Evolutionary conservation across 352 stramenopile genomes (phyloP), one percentile per base, ranked within the genome.

Genomic region (Phytophthora agathidicida): DNA sequence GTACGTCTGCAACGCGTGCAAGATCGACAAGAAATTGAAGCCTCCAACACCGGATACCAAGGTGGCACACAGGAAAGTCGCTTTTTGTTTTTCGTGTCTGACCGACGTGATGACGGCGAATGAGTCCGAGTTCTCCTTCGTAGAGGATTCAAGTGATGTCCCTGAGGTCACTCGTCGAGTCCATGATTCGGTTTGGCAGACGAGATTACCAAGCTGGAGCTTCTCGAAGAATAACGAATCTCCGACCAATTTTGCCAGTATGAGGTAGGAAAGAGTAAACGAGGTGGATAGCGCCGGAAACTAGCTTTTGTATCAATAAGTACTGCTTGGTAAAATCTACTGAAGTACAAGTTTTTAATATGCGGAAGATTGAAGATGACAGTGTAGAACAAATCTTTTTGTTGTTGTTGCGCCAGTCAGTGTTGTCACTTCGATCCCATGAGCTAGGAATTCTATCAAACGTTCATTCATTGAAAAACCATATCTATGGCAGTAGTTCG

Each of bases 71-170:
- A 61, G 46, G 17, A 73, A 73, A 37, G 55, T 75, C n/a, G 41
- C 41, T 7, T 75, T 80, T 51, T 80, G 71, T 11, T 53, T 60
- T n/a, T 51, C 52, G 2, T 80, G 71, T 26, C 23, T 69, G 19
- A 61, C 26, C 14, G 30, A 56, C 14, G 58, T 46, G 3, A 69
- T 65, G 16, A 37, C 28, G 9, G 27, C 64, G 17, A 42, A 57
- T 8, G 51, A 50, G 5, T 36, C 43, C 14, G 30, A 57, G 3
- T 52, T 52, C 19, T 68, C 50, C 5, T 68, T 62, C 36, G 42
- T 42, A n/a, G 50, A 55, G 19, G 49, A 49, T 37, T 42, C 50
- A 10, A 23, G 30, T 5, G 23, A 27, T 33, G 31, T 19, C 2
- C 1, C 11, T 2, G 32, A 42, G 17, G 17, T 53, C 16, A 28